Conservation (phyloP, 2,329 filamentous ascomycete genomes). For the Phialophora expanda region DNA sequence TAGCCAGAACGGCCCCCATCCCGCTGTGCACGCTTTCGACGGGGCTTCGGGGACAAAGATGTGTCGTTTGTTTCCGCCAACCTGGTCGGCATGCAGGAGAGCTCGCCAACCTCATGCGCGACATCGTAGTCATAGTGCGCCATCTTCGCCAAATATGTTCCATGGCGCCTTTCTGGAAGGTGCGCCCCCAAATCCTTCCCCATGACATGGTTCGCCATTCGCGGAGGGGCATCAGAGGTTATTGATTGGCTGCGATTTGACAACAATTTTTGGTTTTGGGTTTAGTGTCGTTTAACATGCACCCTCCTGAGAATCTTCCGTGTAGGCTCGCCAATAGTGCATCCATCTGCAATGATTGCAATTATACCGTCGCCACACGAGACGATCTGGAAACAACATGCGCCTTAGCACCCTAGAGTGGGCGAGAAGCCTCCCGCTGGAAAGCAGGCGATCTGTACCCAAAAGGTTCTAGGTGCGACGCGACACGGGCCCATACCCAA, state of each 20-base stretch:
- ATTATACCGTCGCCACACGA: not conserved
- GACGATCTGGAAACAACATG: not conserved
- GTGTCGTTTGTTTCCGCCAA: constrained; percentile 4
- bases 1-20: constrained; percentile 14
- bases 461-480: not conserved
- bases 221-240: not conserved
- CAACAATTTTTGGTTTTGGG: not conserved
- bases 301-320: not conserved
- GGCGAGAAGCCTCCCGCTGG: not conserved
- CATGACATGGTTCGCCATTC: not conserved
- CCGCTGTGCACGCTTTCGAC: not conserved
- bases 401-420: not conserved
- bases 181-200: not conserved
- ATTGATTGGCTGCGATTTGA: not conserved
- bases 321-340: not conserved
- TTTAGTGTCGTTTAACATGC: not conserved
- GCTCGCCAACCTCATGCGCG: constrained; percentile 3
- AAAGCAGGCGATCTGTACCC: not conserved
- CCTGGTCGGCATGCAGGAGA: not conserved
- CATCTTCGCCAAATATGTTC: not conserved
- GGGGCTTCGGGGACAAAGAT: not conserved
- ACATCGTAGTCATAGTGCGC: constrained; percentile 8
- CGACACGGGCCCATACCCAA: not conserved
- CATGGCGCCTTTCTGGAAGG: not conserved
- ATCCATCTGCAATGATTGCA: not conserved